A percentile compares a stretch with the other conserved stretches of the same genome.
These are phyloP conservation scores for Diaporthe capsici DNA, from an alignment of 2,329 filamentous ascomycete genomes.

Conservation along the genomic window DNA sequence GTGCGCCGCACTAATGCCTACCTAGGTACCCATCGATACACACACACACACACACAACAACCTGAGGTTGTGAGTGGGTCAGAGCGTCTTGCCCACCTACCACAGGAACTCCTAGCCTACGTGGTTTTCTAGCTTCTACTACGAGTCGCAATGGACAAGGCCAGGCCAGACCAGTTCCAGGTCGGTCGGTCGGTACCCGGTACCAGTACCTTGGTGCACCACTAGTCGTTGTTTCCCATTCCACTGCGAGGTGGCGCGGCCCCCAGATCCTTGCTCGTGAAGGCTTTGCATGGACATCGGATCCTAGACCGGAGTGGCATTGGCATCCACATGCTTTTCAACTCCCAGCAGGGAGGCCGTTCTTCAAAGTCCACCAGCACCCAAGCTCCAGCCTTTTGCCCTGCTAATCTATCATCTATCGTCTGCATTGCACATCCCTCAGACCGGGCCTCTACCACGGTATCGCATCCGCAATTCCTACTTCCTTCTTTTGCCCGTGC, in stretches of 20 bases:
- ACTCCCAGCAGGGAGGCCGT: constrained; percentile 27
- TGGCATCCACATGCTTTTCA: constrained; percentile 38
- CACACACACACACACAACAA: neutral
- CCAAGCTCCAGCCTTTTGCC: constrained; percentile 5
- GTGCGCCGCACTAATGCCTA: constrained; percentile 13
- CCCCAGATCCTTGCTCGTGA: constrained; percentile 29
- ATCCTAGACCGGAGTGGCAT: constrained; percentile 29
- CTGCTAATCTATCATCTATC: constrained; percentile 23
- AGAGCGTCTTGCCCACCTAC: constrained; percentile 1
- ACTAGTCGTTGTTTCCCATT: constrained; percentile 6
- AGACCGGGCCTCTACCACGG: constrained; percentile 18
- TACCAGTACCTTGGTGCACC: constrained; percentile 4
- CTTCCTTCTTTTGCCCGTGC: constrained; percentile 14
- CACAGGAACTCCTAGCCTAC: neutral
- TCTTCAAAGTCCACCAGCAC: neutral
- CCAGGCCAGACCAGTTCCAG: constrained; percentile 5
- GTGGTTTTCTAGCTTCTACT: constrained; percentile 18
- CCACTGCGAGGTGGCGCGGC: constrained; percentile 21
- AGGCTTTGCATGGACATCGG: constrained; percentile 36
- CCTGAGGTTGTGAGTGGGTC: constrained; percentile 19
- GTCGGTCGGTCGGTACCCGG: neutral
- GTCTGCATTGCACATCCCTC: constrained; percentile 15
- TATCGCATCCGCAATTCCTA: constrained; percentile 15
- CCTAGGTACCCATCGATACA: neutral
- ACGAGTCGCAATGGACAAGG: constrained; percentile 24